Conservation (phyloP, 306 rosid species). For the Astragalus glycyphyllos region DNA sequence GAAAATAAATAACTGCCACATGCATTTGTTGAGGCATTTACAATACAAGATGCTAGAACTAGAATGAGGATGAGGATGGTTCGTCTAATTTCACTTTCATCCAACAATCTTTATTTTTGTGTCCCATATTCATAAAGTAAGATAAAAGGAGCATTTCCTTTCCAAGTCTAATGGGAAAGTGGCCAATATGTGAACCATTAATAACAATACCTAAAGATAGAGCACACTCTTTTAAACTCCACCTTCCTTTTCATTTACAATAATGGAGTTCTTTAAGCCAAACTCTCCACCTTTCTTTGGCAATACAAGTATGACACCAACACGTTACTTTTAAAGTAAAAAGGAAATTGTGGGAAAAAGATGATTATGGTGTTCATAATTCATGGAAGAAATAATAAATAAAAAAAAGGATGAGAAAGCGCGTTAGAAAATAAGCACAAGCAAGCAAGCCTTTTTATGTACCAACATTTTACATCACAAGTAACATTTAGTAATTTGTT, state of each 20-base stretch:
- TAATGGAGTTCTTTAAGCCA: no score
- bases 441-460: neutral
- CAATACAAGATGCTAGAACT: neutral
- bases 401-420: neutral
- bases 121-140: neutral
- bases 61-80: neutral
- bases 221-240: no score
- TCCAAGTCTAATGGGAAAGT: neutral
- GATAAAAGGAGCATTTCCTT: constrained; percentile 7
- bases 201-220: neutral
- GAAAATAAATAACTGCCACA: neutral
- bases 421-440: constrained; percentile 11
- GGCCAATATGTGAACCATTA: neutral
- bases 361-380: constrained; percentile 1
- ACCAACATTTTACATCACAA: neutral
- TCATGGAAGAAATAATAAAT: neutral
- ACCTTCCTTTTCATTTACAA: no score
- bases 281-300: neutral
- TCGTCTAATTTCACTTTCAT: neutral
- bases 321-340: constrained; percentile 9
- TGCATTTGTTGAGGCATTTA: neutral
- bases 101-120: neutral
- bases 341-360: neutral
- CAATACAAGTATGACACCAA: constrained; percentile 9
- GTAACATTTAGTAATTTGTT: neutral